A percentile compares a stretch with the other conserved stretches of the same genome.
Evolutionary conservation across 176 grass and related monocot species (phyloP).

Genomic region (Triticum monococcum): DNA sequence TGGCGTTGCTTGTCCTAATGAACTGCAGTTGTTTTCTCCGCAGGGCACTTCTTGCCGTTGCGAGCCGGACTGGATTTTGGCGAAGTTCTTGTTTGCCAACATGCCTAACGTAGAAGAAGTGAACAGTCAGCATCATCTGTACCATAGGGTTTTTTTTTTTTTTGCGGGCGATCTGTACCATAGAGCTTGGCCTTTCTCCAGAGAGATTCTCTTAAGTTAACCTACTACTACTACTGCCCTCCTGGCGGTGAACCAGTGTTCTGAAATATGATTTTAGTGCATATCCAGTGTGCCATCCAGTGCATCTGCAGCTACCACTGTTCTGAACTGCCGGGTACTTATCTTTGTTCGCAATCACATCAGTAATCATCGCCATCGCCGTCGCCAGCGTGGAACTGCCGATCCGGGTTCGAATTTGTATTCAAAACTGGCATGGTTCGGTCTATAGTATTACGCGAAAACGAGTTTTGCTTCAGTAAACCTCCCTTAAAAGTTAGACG

Average conservation of each 20-base stretch:
- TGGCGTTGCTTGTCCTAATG: background rate
- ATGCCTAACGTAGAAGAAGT: background rate
- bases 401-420: background rate
- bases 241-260: background rate
- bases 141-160: no score
- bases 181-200: background rate
- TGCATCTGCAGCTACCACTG: background rate
- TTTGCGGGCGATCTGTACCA: no score
- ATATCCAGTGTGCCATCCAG: background rate
- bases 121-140: background rate
- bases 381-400: background rate
- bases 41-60: background rate
- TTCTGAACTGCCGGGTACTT: background rate
- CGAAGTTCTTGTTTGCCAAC: constrained; percentile 16
- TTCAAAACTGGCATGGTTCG: background rate
- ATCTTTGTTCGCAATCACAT: background rate
- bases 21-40: background rate
- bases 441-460: no score
- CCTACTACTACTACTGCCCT: background rate
- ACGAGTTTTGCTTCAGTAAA: no score
- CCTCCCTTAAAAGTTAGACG: no score
- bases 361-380: background rate
- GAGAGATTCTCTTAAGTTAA: background rate
- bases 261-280: background rate
- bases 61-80: background rate